These are phyloP conservation scores for Axilococcus clingmanii DNA, from an alignment of 139 green algal species.

Conservation along the genomic window DNA sequence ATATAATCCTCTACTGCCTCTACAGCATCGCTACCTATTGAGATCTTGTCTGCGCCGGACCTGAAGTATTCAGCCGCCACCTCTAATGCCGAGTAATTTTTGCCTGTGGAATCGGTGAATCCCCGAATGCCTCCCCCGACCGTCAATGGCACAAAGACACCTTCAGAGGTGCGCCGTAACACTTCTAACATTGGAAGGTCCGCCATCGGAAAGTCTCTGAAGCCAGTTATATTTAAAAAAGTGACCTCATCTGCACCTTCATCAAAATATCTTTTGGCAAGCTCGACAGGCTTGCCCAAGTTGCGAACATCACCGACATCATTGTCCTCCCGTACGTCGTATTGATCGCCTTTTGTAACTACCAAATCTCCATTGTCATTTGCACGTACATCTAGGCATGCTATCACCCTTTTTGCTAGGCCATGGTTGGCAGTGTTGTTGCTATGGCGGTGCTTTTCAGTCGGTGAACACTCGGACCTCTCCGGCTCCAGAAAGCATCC, in stretches of 20 bases:
- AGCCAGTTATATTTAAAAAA: constrained; percentile 98
- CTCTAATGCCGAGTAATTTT: constrained; percentile 74
- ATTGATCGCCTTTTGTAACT: constrained; percentile 79
- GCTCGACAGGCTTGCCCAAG: constrained; percentile 61
- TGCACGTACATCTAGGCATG: constrained; percentile 90
- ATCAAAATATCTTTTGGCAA: constrained; percentile 78
- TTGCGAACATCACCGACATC: constrained; percentile 73
- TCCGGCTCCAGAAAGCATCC: constrained; percentile 61
- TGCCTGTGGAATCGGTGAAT: constrained; percentile 75
- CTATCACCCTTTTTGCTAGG: constrained; percentile 92
- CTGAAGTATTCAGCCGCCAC: constrained; percentile 96
- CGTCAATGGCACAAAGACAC: constrained; percentile 97
- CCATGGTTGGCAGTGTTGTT: constrained; percentile 21
- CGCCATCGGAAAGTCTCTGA: constrained; percentile 83
- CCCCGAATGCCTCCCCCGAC: constrained; percentile 92
- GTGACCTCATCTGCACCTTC: constrained; percentile 95
- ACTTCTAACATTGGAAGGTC: constrained; percentile 97
- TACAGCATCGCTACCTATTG: constrained; percentile 91
- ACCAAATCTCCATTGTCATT: constrained; percentile 96
- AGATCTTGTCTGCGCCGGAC: constrained; percentile 92
- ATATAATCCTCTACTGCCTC: constrained; percentile 55
- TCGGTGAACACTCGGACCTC: constrained; percentile 5
- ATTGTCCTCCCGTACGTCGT: constrained; percentile 86
- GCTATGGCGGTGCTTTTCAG: constrained; percentile 4
- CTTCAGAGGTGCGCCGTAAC: constrained; percentile 65